These are phyloP conservation scores for Amphirosellinia nigrospora DNA, from an alignment of 495 filamentous ascomycete species.

Conservation along the genomic window DNA sequence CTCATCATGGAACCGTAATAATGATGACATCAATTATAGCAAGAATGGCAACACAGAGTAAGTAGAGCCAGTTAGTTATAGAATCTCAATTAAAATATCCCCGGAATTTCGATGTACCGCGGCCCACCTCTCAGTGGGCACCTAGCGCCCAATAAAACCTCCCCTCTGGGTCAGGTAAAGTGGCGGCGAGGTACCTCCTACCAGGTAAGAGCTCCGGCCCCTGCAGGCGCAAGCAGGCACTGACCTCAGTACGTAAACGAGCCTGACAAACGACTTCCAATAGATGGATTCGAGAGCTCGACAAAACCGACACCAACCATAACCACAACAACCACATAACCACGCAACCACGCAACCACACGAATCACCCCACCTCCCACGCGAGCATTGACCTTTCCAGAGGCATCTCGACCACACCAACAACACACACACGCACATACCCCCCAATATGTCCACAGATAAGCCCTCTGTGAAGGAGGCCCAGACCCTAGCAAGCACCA, in stretches of 20 bases:
- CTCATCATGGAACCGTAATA: neutral
- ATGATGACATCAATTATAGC: neutral
- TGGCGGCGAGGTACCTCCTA: neutral
- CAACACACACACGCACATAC: conserved; percentile 22
- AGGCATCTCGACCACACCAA: neutral
- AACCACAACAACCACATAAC: neutral
- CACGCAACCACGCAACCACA: neutral
- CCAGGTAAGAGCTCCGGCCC: conserved; percentile 16
- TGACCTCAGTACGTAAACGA: conserved; percentile 27
- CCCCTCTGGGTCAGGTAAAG: neutral
- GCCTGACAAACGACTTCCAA: conserved; percentile 19
- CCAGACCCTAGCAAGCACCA: conserved; percentile 77
- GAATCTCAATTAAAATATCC: neutral
- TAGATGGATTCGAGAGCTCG: conserved; percentile 18
- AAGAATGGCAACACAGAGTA: neutral
- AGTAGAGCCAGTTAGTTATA: neutral
- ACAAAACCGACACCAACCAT: conserved; percentile 11
- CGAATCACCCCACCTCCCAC: neutral
- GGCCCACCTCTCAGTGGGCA: conserved; percentile 2
- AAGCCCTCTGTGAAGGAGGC: conserved; percentile 67
- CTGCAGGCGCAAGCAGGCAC: conserved; percentile 25
- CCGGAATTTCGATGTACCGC: conserved; percentile 18
- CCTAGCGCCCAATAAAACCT: conserved; percentile 9
- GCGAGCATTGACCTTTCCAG: neutral
- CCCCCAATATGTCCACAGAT: conserved; percentile 38